These are phyloP conservation scores for Bromus sterilis DNA, from an alignment of 176 grass and related monocot genomes.

Conservation along the genomic window DNA sequence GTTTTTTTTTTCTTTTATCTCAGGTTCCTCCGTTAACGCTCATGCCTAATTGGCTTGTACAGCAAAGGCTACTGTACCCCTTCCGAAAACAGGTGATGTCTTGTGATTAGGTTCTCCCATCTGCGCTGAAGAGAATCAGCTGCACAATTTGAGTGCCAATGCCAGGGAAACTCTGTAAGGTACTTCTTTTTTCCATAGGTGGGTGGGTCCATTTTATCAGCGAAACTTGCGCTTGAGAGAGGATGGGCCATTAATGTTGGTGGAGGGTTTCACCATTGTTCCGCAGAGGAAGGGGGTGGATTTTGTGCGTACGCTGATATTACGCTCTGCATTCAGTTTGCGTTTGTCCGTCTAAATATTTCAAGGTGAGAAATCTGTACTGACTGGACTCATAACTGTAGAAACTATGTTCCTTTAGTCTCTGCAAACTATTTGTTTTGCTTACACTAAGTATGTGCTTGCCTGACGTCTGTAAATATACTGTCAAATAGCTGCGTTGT, in stretches of 20 bases:
- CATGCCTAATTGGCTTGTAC: constrained; percentile 68
- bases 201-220: constrained; percentile 75
- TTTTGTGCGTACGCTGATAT: constrained; percentile 83
- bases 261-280: constrained; percentile 98
- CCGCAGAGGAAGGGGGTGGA: constrained; percentile 65
- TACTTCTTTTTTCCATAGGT: constrained; percentile 31
- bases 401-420: neutral
- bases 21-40: constrained; percentile 74
- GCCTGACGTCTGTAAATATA: neutral
- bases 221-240: constrained; percentile 80
- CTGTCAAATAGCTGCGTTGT: neutral
- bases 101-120: constrained; percentile 8
- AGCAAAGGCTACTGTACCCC: constrained; percentile 63
- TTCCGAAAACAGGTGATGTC: constrained; percentile 67
- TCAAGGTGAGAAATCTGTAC: constrained; percentile 35
- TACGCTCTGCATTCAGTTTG: constrained; percentile 66
- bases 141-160: neutral
- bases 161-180: neutral
- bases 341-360: constrained; percentile 57
- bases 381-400: neutral
- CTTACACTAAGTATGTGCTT: neutral
- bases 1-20: too few relatives aligned
- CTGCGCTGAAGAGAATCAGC: neutral
- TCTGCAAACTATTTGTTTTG: neutral
- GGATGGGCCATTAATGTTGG: constrained; percentile 88